Conservation (phyloP, 2,329 filamentous ascomycete genomes). For the Aureobasidium musti region DNA sequence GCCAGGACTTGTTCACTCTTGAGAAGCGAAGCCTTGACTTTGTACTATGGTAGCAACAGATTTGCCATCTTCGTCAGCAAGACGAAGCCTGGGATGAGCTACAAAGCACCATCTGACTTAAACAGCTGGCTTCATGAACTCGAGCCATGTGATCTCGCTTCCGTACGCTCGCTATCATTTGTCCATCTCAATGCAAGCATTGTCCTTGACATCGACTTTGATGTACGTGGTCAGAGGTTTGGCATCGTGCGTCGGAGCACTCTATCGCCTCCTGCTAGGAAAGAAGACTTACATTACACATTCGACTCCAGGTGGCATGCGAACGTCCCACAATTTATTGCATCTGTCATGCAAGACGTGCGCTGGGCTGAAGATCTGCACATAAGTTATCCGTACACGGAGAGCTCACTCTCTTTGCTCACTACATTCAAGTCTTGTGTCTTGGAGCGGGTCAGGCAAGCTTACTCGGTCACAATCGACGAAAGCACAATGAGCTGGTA, state of each 20-base stretch:
- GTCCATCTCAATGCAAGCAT: not conserved
- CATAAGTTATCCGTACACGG: not conserved
- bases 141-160: not conserved
- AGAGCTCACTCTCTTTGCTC: not conserved
- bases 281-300: not conserved
- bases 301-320: not conserved
- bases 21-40: not conserved
- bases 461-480: too few relatives aligned
- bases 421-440: not conserved
- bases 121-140: not conserved
- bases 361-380: not conserved
- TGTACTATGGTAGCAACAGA: conserved; percentile 13
- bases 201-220: conserved; percentile 2
- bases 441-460: not conserved
- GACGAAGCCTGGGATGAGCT: not conserved
- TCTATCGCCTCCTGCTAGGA: too few relatives aligned
- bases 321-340: not conserved
- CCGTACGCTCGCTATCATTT: conserved; percentile 6
- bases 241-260: not conserved
- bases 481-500: not conserved
- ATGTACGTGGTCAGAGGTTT: not conserved
- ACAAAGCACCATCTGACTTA: not conserved
- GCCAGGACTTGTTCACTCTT: not conserved
- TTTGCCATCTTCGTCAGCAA: not conserved
- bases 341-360: not conserved